Conservation (phyloP, 176 grass and related monocot species). For the Musa schizocarpa region DNA sequence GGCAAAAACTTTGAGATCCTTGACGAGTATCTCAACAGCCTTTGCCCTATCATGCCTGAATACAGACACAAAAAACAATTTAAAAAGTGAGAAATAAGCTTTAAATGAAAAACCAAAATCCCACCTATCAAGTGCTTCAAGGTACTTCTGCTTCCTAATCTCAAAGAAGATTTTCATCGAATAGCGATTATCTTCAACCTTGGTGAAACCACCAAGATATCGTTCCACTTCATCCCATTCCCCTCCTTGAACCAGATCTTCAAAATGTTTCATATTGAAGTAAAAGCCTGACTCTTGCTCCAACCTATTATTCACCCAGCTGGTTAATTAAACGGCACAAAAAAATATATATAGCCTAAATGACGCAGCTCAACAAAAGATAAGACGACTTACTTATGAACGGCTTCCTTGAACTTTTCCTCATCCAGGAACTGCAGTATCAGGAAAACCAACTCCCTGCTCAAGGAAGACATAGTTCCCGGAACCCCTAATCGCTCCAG, state of each 20-base stretch:
- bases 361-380: not conserved
- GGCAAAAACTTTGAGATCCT: constrained; percentile 98
- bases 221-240: constrained; percentile 98
- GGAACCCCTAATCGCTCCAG: constrained; percentile 20
- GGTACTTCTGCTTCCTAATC: constrained; percentile 99
- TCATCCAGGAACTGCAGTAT: constrained; percentile 29
- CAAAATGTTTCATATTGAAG: constrained; percentile 99
- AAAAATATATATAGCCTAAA: not conserved
- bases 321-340: not conserved
- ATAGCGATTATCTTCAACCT: constrained; percentile 98
- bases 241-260: constrained; percentile 87
- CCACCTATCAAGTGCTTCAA: constrained; percentile 95
- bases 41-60: constrained; percentile 86
- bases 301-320: constrained; percentile 36
- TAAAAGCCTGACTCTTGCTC: constrained; percentile 98
- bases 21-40: constrained; percentile 95
- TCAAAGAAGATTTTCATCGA: constrained; percentile 99
- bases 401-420: constrained; percentile 27
- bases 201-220: constrained; percentile 98
- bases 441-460: constrained; percentile 30
- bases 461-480: constrained; percentile 30
- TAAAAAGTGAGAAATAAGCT: constrained; percentile 14
- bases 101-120: constrained; percentile 5
- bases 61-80: not conserved
- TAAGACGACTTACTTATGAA: constrained; percentile 18